phyloP scores from a whole-genome alignment of 2,329 filamentous ascomycete genomes.

The Parastagonospora nodorum region DNA sequence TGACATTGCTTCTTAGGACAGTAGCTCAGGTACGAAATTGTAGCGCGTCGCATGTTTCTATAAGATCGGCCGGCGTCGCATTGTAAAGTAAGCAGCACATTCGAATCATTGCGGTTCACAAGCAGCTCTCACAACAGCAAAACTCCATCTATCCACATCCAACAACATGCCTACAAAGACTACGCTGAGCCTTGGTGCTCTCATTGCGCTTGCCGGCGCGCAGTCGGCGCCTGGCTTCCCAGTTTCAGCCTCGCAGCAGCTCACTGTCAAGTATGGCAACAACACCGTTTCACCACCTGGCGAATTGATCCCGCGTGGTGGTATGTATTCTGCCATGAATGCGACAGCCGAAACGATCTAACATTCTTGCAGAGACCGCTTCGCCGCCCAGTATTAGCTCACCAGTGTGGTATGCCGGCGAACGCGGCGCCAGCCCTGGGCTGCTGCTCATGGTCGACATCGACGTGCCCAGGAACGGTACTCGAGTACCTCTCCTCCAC shows the following conservation, averaged over 20 bases:
- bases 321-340: slow-evolving; percentile 17
- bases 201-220: slow-evolving; percentile 21
- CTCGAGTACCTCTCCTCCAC: slow-evolving; percentile 37
- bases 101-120: no score
- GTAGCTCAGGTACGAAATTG: no score
- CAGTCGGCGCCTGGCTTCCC: slow-evolving; percentile 39
- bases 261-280: slow-evolving; percentile 37
- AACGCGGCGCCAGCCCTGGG: slow-evolving; percentile 12
- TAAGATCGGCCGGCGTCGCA: no score
- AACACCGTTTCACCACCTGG: slow-evolving; percentile 41
- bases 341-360: not conserved
- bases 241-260: slow-evolving; percentile 14
- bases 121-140: not conserved
- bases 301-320: slow-evolving; percentile 36
- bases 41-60: no score
- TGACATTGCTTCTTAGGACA: no score
- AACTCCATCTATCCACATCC: not conserved
- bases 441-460: slow-evolving; percentile 39
- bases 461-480: slow-evolving; percentile 40
- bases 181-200: slow-evolving; percentile 12
- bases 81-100: no score
- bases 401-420: slow-evolving; percentile 17
- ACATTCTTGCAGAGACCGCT: slow-evolving; percentile 28
- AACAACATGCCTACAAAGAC: slow-evolving; percentile 22
- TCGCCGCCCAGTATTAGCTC: slow-evolving; percentile 29